phyloP scores from a whole-genome alignment of 2,329 filamentous ascomycete genomes.

The Pseudomassariella vexata region DNA sequence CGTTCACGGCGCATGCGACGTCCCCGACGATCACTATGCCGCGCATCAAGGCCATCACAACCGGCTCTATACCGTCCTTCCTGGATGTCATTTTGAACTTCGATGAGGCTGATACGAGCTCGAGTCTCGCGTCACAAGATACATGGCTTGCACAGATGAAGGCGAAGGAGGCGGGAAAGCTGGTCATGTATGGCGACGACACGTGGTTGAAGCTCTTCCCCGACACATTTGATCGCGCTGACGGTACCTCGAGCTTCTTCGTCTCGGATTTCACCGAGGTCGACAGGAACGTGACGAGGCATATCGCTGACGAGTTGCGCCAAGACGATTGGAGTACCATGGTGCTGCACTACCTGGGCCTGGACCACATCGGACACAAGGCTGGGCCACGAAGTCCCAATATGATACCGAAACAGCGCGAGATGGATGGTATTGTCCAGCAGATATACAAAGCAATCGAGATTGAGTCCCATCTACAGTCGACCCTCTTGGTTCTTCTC shows the following conservation, averaged over 20 bases:
- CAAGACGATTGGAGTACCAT: constrained; percentile 85
- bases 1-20: constrained; percentile 93
- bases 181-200: constrained; percentile 95
- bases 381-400: constrained; percentile 81
- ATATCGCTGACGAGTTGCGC: constrained; percentile 70
- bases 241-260: constrained; percentile 97
- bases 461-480: constrained; percentile 61
- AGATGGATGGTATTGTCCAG: constrained; percentile 84
- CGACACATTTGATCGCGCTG: constrained; percentile 74
- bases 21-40: constrained; percentile 98
- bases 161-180: constrained; percentile 61
- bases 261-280: constrained; percentile 98
- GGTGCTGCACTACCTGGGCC: constrained; percentile 89
- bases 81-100: constrained; percentile 95
- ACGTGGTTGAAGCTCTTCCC: constrained; percentile 98
- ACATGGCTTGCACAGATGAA: constrained; percentile 95
- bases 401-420: constrained; percentile 87
- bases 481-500: constrained; percentile 77
- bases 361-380: constrained; percentile 98
- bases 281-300: constrained; percentile 92
- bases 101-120: constrained; percentile 87
- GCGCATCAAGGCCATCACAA: constrained; percentile 92
- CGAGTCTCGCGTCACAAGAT: constrained; percentile 81
- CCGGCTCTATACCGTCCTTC: constrained; percentile 96
- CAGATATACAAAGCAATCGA: constrained; percentile 73